Conservation (phyloP, 2,329 filamentous ascomycete species). For the Paecilomyces sp. region DNA sequence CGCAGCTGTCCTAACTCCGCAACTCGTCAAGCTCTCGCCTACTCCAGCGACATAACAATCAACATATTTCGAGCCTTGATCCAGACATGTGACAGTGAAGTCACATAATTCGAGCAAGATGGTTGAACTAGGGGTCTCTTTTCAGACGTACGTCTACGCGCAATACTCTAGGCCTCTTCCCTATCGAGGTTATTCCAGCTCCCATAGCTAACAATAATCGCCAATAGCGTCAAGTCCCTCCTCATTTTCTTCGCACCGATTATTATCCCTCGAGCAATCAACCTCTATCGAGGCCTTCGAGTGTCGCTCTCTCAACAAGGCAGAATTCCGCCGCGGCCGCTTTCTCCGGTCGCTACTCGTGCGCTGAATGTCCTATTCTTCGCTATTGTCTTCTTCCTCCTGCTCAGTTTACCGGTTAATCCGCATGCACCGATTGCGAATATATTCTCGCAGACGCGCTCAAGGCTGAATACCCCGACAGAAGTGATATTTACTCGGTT, state of each 20-base stretch:
- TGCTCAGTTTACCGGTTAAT: constrained; percentile 62
- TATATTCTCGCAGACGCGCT: constrained; percentile 69
- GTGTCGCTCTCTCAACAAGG: constrained; percentile 24
- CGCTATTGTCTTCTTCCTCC: constrained; percentile 45
- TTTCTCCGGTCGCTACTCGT: constrained; percentile 26
- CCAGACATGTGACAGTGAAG: not conserved
- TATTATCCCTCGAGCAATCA: constrained; percentile 31
- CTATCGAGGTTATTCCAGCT: not conserved
- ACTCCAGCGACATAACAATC: not conserved
- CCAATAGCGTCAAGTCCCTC: constrained; percentile 33
- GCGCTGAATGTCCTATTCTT: constrained; percentile 47
- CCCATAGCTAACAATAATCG: not conserved
- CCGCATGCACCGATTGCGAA: constrained; percentile 51
- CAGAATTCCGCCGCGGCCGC: constrained; percentile 22
- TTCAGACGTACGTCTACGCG: constrained; percentile 22
- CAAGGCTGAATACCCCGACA: constrained; percentile 76
- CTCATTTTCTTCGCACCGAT: constrained; percentile 37
- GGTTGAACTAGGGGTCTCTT: constrained; percentile 21
- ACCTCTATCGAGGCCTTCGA: constrained; percentile 28
- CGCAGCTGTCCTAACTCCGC: not conserved
- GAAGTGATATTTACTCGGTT: constrained; percentile 80
- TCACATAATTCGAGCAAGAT: constrained; percentile 8
- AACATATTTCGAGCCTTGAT: not conserved
- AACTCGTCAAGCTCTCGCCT: not conserved
- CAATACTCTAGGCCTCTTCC: not conserved